Evolutionary conservation across 108 stramenopile species (phyloP).

Genomic region (Cyclotella baltica): DNA sequence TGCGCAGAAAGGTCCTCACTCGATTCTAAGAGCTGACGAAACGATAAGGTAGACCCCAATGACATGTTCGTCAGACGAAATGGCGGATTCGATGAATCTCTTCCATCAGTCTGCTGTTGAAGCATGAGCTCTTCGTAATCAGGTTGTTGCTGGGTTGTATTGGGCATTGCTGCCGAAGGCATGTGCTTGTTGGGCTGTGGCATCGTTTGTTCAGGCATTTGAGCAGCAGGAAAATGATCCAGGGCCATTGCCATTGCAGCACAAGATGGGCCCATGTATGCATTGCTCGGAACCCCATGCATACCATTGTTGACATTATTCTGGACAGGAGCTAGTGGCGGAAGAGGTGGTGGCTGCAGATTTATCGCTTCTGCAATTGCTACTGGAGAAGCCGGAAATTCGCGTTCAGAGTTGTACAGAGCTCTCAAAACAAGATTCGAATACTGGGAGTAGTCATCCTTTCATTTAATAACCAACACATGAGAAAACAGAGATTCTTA

Average conservation of each 20-base stretch:
- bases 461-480: not conserved
- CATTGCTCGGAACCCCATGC: not conserved
- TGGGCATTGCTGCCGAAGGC: not conserved
- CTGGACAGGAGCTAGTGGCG: not conserved
- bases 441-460: slow-evolving; percentile 32
- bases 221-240: slow-evolving; percentile 28
- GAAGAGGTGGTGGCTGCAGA: slow-evolving; percentile 1
- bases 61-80: slow-evolving; percentile 10
- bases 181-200: not conserved
- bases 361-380: not conserved
- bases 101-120: not conserved
- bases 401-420: slow-evolving; percentile 33
- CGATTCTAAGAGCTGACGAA: slow-evolving; percentile 26
- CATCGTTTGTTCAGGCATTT: not conserved
- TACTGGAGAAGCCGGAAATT: slow-evolving; percentile 14
- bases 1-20: not conserved
- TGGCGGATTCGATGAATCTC: not conserved
- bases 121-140: not conserved
- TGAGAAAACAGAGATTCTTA: not conserved
- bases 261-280: not conserved
- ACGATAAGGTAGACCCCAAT: slow-evolving; percentile 27
- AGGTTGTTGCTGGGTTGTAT: not conserved
- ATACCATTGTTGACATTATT: not conserved
- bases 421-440: slow-evolving; percentile 36
- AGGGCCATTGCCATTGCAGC: slow-evolving; percentile 32